Evolutionary conservation across 768 basidiomycete species (phyloP).

Genomic region (Russula foetens): DNA sequence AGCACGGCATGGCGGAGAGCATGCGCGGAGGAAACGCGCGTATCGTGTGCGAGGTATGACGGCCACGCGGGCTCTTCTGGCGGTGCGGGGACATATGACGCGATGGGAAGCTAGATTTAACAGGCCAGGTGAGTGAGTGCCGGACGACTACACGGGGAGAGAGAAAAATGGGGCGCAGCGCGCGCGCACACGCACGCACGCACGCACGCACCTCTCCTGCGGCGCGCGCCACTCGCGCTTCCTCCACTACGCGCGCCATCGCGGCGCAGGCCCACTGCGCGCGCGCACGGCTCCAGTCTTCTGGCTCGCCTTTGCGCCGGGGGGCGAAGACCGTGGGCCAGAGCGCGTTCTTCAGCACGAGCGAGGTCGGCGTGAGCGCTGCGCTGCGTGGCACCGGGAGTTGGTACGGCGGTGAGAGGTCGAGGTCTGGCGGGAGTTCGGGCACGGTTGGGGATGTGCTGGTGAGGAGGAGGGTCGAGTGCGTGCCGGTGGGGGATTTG

Average conservation of each 20-base stretch:
- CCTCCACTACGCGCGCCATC: constrained; percentile 42
- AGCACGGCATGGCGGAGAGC: constrained; percentile 82
- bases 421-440: constrained; percentile 34
- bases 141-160: background rate
- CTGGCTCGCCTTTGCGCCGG: constrained; percentile 54
- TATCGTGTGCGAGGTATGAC: constrained; percentile 58
- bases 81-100: constrained; percentile 57
- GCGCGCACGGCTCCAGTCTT: constrained; percentile 58
- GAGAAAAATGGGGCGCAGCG: background rate
- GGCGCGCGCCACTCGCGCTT: constrained; percentile 39
- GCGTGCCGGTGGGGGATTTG: constrained; percentile 33
- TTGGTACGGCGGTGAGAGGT: constrained; percentile 39
- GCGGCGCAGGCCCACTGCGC: constrained; percentile 72
- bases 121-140: background rate
- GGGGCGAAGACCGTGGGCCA: constrained; percentile 85
- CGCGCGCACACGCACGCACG: no score
- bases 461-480: constrained; percentile 48
- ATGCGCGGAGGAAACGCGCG: constrained; percentile 55
- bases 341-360: constrained; percentile 56
- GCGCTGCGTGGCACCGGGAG: constrained; percentile 55
- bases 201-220: constrained; percentile 49
- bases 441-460: constrained; percentile 35
- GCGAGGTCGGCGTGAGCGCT: constrained; percentile 59
- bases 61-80: constrained; percentile 30
- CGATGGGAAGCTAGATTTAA: constrained; percentile 58